Evolutionary conservation across 768 basidiomycete genomes (phyloP), one percentile per base, ranked within the genome.

Genomic region (Mycena maculata): DNA sequence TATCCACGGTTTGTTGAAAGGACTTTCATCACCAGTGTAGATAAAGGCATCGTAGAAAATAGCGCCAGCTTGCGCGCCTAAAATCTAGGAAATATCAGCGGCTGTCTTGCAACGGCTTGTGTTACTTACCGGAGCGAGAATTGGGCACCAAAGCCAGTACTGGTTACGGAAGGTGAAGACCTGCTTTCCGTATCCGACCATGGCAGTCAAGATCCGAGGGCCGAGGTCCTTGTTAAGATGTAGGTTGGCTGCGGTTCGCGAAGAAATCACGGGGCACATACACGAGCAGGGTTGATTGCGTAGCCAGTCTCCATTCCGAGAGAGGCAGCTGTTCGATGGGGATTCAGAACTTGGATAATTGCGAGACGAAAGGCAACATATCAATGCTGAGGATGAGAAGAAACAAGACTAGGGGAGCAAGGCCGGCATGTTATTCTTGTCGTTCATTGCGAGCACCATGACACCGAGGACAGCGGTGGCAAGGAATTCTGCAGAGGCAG

Each of bases 101-200:
- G n/a, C n/a, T n/a, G n/a, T n/a, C n/a, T n/a, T n/a, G n/a, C n/a
- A n/a, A n/a, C n/a, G n/a, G n/a, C n/a, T n/a, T n/a, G n/a, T n/a
- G n/a, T n/a, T n/a, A n/a, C n/a, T n/a, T n/a, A n/a, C n/a, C 11
- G 90, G 86, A 2, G 79, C 89, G 41, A 90, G 76, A 20, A 90
- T 72, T 3, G 89, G 87, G 70, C 87, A 87, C 91, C 91, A 92
- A 13, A 36, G 33, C 33, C 90, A 92, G 72, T 92, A 92, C 62
- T 92, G 90, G 71, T 82, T 85, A 67, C 76, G 55, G 75, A 75
- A 84, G 1, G 79, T 81, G 78, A 80, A 86, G 20, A 84, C 87
- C 42, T 82, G 80, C 72, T 76, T 77, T 22, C 90, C 90, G 70
- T 91, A 92, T 20, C 91, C 91, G 10, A 84, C 90, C 87, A 91